Conservation (phyloP, 805 yeast genomes). For the Suhomyces tanzawaensis region DNA sequence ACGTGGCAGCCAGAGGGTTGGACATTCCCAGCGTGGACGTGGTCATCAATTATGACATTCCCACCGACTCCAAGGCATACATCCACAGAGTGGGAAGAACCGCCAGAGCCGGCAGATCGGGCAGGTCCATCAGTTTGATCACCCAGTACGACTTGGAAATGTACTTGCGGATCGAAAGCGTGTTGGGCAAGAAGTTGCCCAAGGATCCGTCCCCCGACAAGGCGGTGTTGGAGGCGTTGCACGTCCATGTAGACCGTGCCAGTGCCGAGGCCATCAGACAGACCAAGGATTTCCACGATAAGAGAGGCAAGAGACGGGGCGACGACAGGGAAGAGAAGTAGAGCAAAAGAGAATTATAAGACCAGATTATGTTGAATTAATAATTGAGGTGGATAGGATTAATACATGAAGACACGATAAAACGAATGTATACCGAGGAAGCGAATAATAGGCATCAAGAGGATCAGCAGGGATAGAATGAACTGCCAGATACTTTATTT, state of each 20-base stretch:
- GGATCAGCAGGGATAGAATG: too few relatives aligned
- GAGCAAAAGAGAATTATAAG: too few relatives aligned
- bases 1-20: conserved; percentile 86
- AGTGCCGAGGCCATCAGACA: conserved; percentile 83
- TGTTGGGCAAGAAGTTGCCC: conserved; percentile 76
- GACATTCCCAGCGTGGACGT: conserved; percentile 80
- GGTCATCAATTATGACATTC: conserved; percentile 76
- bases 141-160: conserved; percentile 94
- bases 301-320: conserved; percentile 33
- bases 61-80: conserved; percentile 80
- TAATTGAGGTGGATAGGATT: too few relatives aligned
- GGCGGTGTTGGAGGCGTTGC: conserved; percentile 71
- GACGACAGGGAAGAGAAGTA: too few relatives aligned
- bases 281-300: conserved; percentile 63
- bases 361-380: too few relatives aligned
- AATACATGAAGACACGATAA: too few relatives aligned
- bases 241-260: conserved; percentile 88
- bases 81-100: conserved; percentile 93
- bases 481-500: too few relatives aligned
- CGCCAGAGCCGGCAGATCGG: conserved; percentile 90
- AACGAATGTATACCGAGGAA: too few relatives aligned
- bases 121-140: conserved; percentile 81
- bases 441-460: too few relatives aligned
- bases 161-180: conserved; percentile 84
- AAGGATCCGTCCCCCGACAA: conserved; percentile 75